Percentiles rank a stretch among this genome's conserved stretches.
phyloP scores from a whole-genome alignment of 2,329 filamentous ascomycete genomes.

The Cercospora nicotianae region DNA sequence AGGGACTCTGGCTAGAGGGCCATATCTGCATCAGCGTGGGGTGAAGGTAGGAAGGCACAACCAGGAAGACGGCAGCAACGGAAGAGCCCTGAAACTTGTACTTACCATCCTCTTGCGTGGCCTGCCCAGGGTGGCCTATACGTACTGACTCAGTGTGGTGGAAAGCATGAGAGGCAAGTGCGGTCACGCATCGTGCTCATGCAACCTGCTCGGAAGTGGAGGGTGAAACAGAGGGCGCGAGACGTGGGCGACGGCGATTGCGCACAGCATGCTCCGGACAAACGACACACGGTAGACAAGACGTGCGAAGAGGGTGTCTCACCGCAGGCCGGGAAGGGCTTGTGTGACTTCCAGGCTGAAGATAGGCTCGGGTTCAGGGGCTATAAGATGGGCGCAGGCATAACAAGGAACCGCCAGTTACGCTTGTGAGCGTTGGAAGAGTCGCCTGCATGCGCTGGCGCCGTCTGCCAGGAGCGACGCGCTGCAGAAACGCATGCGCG shows the following conservation, averaged over 20 bases:
- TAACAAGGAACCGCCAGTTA: constrained; percentile 18
- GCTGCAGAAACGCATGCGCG: constrained; percentile 10
- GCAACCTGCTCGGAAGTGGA: constrained; percentile 21
- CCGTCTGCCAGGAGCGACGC: background rate
- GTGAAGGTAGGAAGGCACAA: constrained; percentile 5
- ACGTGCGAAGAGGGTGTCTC: constrained; percentile 27
- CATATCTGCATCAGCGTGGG: constrained; percentile 27
- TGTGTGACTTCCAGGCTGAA: constrained; percentile 27
- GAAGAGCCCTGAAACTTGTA: constrained; percentile 14
- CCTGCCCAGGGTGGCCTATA: constrained; percentile 20
- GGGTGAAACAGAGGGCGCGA: constrained; percentile 20
- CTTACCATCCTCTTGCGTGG: constrained; percentile 31
- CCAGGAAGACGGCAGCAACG: background rate
- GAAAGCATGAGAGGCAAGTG: constrained; percentile 25
- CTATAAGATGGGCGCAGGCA: constrained; percentile 20
- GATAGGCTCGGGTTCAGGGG: constrained; percentile 31
- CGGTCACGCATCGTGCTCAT: constrained; percentile 25
- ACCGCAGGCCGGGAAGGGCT: constrained; percentile 25
- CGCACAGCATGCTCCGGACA: constrained; percentile 20
- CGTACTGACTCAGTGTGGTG: constrained; percentile 25
- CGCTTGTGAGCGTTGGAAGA: constrained; percentile 20
- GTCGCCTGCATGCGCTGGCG: constrained; percentile 23
- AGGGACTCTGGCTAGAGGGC: constrained; percentile 22
- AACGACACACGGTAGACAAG: constrained; percentile 19
- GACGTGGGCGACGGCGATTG: constrained; percentile 25